Percentiles rank a stretch among this genome's conserved stretches.
These are phyloP conservation scores for Leishmania tropica DNA, from an alignment of 208 protist species.

Conservation along the genomic window DNA sequence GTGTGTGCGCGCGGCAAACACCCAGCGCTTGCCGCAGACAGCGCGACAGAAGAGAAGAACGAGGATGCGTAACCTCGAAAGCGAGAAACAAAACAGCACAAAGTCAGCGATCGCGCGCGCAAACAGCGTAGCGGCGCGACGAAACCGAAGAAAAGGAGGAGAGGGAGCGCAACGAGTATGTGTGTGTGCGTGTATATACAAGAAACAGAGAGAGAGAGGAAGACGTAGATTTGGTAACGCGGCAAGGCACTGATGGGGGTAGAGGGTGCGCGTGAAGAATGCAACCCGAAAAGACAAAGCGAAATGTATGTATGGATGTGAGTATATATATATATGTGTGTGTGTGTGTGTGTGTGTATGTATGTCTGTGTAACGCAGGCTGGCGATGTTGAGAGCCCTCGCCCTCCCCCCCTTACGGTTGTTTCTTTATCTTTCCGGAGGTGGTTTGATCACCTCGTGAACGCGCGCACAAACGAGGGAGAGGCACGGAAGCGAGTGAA, in stretches of 20 bases:
- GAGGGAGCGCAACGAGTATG: not conserved
- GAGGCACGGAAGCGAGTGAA: not conserved
- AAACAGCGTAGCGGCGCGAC: not conserved
- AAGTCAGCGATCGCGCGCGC: not conserved
- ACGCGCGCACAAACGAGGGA: not conserved
- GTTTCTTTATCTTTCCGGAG: not conserved
- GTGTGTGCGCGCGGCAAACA: not conserved
- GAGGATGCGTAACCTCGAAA: not conserved
- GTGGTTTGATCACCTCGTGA: not conserved
- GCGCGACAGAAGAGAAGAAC: not conserved
- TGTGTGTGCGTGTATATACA: not conserved
- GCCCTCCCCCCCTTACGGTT: not conserved
- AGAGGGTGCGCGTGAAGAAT: not conserved
- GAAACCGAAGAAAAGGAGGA: not conserved
- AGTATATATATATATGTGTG: not conserved
- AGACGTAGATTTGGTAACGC: not conserved
- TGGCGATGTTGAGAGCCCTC: not conserved
- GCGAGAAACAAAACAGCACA: not conserved
- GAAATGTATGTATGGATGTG: not conserved
- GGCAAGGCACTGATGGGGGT: not conserved
- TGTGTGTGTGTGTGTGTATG: not conserved
- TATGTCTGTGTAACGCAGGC: not conserved
- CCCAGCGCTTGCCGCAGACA: not conserved
- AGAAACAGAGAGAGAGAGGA: not conserved
- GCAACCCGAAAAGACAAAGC: not conserved